Conservation (phyloP, 176 grass and related monocot species). For the Eleusine indica region DNA sequence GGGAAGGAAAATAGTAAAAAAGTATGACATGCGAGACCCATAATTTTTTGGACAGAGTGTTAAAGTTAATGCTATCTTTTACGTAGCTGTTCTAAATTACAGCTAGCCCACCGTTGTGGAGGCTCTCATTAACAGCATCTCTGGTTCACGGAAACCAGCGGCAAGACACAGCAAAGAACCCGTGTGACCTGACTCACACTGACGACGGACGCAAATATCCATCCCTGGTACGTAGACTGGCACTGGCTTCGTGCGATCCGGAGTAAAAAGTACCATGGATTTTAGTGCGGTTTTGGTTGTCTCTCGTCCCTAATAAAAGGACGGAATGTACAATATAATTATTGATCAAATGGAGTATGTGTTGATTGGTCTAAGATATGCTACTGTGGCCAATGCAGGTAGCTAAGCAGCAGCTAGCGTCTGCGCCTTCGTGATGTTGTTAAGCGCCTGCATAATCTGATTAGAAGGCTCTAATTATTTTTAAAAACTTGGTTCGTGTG, state of each 20-base stretch:
- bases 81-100: no score
- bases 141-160: background rate
- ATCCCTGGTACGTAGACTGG: background rate
- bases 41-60: no score
- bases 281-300: conserved; percentile 30
- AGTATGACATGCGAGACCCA: no score
- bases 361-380: background rate
- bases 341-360: background rate
- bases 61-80: no score
- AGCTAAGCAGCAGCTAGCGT: background rate
- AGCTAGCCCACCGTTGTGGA: no score
- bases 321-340: background rate
- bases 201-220: background rate
- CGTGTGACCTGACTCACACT: background rate
- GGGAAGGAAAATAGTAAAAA: no score
- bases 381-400: background rate
- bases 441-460: background rate
- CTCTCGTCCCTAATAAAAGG: background rate
- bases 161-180: background rate
- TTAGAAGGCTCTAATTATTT: conserved; percentile 32
- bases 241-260: background rate
- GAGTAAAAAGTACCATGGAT: background rate
- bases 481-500: conserved; percentile 14
- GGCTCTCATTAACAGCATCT: background rate
- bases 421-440: background rate